A percentile compares a stretch with the other conserved stretches of the same genome.
Conservation (phyloP, 257 asterid species). For the Nicotiana noctiflora region DNA sequence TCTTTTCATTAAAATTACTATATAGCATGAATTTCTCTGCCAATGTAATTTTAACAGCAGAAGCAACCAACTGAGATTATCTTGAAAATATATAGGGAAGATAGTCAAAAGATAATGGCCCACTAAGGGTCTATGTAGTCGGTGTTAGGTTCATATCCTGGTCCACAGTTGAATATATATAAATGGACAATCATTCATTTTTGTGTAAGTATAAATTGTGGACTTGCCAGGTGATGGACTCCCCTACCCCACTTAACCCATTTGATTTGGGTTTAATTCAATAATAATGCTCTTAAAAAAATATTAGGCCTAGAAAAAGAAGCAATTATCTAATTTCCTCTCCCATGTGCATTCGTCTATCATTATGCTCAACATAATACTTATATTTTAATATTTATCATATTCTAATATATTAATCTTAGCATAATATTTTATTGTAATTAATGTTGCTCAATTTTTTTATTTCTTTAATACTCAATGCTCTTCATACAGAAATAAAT, state of each 20-base stretch:
- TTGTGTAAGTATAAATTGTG: neutral
- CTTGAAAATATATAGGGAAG: neutral
- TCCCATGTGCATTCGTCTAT: neutral
- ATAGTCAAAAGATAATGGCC: conserved; percentile 14
- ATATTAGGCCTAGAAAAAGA: neutral
- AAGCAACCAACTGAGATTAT: neutral
- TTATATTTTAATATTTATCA: neutral
- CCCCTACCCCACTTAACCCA: neutral
- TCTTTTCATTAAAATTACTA: neutral
- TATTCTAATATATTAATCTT: neutral
- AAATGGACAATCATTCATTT: neutral
- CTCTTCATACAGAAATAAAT: too few relatives aligned
- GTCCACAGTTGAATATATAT: neutral
- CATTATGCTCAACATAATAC: neutral
- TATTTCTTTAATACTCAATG: too few relatives aligned
- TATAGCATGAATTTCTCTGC: neutral
- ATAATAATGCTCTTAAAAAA: neutral
- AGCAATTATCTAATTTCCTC: neutral
- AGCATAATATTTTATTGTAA: too few relatives aligned
- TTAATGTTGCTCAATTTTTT: too few relatives aligned
- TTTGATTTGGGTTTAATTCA: neutral
- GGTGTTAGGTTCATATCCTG: conserved; percentile 17
- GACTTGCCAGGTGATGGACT: neutral
- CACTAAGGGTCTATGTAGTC: conserved; percentile 13
- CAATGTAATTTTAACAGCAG: neutral